phyloP scores from a whole-genome alignment of 169 alveolate species.

The Plasmodium coatneyi region DNA sequence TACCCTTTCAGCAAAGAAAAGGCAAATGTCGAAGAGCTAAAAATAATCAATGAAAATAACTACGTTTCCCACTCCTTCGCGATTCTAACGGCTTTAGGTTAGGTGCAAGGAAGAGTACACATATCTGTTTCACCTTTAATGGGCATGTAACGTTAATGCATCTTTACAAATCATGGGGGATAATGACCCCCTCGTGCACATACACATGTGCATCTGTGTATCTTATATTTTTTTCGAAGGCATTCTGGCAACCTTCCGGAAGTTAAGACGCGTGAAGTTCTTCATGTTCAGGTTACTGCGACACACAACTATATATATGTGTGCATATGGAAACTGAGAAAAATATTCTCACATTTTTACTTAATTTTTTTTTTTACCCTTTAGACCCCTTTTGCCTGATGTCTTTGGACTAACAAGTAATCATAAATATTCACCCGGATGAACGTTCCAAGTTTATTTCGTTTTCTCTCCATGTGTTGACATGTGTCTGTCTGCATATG shows the following conservation, averaged over 20 bases:
- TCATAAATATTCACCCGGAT: background rate
- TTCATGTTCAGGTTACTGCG: constrained; percentile 44
- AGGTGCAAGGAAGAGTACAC: background rate
- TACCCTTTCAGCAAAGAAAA: constrained; percentile 45
- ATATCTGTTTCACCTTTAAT: background rate
- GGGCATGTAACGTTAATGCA: background rate
- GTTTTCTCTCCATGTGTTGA: background rate
- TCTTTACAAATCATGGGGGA: background rate
- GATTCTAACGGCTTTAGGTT: constrained; percentile 45
- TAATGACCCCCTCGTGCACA: background rate
- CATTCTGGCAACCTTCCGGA: constrained; percentile 26
- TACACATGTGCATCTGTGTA: constrained; percentile 3
- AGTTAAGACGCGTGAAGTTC: background rate
- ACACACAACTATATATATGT: background rate
- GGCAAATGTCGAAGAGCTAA: constrained; percentile 34
- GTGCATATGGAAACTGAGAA: background rate
- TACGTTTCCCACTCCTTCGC: constrained; percentile 43
- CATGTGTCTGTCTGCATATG: background rate
- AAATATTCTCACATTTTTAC: background rate
- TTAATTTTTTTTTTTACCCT: background rate
- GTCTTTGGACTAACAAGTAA: constrained; percentile 46
- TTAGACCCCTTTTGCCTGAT: constrained; percentile 26
- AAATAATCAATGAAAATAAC: constrained; percentile 37
- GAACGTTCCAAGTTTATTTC: background rate
- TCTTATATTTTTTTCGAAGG: constrained; percentile 24